These are phyloP conservation scores for Neofusicoccum kwambonambiense DNA, from an alignment of 2,329 filamentous ascomycete genomes.

Conservation along the genomic window DNA sequence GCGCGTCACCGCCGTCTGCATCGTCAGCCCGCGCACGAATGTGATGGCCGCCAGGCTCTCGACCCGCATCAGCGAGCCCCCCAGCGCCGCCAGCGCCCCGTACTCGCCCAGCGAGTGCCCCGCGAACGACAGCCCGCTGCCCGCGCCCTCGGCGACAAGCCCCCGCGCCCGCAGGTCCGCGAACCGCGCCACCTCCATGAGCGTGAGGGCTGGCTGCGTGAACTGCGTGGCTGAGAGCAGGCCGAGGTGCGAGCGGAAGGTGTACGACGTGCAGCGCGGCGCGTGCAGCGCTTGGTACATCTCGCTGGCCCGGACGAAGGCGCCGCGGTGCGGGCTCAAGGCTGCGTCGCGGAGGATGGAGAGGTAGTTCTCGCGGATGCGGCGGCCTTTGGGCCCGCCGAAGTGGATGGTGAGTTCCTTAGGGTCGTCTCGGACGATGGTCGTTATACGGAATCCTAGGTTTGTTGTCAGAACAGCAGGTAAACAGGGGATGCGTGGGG, in stretches of 20 bases:
- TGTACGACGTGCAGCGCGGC: constrained; percentile 22
- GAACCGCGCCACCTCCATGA: constrained; percentile 21
- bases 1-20: constrained; percentile 25
- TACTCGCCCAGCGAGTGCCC: constrained; percentile 26
- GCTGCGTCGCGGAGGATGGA: constrained; percentile 22
- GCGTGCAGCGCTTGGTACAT: constrained; percentile 3
- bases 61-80: constrained; percentile 22
- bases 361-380: constrained; percentile 37
- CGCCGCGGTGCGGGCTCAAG: neutral
- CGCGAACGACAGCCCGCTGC: constrained; percentile 16
- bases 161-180: constrained; percentile 17
- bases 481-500: neutral
- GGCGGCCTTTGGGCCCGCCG: constrained; percentile 34
- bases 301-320: neutral
- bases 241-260: constrained; percentile 22
- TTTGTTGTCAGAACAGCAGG: neutral
- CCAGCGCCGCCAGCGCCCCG: constrained; percentile 21
- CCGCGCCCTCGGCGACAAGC: neutral
- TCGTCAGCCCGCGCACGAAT: constrained; percentile 25
- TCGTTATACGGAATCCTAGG: constrained; percentile 30
- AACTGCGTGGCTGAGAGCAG: constrained; percentile 26
- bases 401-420: constrained; percentile 41
- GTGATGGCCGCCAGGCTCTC: constrained; percentile 24
- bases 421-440: constrained; percentile 41
- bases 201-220: constrained; percentile 24